Percentiles rank a stretch among this genome's conserved stretches.
Conservation (phyloP, 192 early-diverging fungal genomes). For the Umbelopsis ramanniana region DNA sequence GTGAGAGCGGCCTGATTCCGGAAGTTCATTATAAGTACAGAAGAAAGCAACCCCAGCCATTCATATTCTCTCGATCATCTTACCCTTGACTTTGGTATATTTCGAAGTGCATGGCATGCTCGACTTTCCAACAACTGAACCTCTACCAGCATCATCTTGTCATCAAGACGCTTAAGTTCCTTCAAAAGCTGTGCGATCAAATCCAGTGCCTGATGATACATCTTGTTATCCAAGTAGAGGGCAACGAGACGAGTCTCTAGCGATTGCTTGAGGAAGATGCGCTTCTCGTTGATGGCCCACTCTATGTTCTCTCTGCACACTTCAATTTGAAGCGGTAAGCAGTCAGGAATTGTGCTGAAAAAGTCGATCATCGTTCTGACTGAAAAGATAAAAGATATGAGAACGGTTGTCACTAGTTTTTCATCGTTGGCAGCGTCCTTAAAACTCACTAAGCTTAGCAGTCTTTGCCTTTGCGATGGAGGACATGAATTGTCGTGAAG, state of each 20-base stretch:
- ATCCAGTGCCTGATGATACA: conserved; percentile 89
- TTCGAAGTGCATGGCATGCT: conserved; percentile 90
- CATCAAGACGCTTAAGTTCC: conserved; percentile 98
- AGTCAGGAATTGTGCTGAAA: conserved; percentile 87
- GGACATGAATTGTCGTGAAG: conserved; percentile 77
- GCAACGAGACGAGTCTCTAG: conserved; percentile 92
- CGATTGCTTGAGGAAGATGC: conserved; percentile 93
- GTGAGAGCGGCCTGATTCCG: conserved; percentile 83
- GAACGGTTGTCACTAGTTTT: background rate
- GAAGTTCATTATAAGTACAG: background rate
- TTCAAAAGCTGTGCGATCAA: conserved; percentile 86
- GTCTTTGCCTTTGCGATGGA: conserved; percentile 95
- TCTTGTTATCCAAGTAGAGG: conserved; percentile 90
- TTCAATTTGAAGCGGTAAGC: conserved; percentile 87
- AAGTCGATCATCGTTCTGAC: conserved; percentile 85
- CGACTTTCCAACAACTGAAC: conserved; percentile 96
- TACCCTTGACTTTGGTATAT: conserved; percentile 91
- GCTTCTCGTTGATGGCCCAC: conserved; percentile 91
- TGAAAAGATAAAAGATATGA: conserved; percentile 29
- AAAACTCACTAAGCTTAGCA: conserved; percentile 82
- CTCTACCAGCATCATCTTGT: conserved; percentile 97
- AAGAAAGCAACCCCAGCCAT: background rate
- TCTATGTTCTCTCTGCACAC: conserved; percentile 94
- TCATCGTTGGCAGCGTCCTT: background rate
- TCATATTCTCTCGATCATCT: background rate